Evolutionary conservation across 1,284 basidiomycete species (phyloP).

Genomic region (Tylopilus orsonianus): DNA sequence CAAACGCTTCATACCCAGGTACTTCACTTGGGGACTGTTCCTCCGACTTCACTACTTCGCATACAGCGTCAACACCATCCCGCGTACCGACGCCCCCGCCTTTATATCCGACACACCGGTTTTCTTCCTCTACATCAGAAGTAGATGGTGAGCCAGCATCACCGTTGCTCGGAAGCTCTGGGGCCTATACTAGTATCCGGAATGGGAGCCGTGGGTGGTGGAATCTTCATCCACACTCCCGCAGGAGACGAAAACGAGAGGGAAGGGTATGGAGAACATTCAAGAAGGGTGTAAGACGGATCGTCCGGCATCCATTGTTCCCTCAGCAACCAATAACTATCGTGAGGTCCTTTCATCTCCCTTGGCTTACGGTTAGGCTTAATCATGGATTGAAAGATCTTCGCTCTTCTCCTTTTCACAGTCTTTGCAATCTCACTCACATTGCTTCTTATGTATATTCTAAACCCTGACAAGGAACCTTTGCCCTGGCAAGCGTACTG

Average conservation of each 20-base stretch:
- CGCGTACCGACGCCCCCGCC: conserved; percentile 49
- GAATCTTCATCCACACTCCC: conserved; percentile 31
- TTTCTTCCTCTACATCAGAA: conserved; percentile 60
- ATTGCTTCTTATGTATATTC: conserved; percentile 83
- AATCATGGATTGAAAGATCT: conserved; percentile 52
- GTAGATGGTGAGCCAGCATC: conserved; percentile 62
- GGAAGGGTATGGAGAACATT: conserved; percentile 41
- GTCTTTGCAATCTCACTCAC: conserved; percentile 77
- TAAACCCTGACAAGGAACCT: conserved; percentile 95
- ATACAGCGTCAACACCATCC: conserved; percentile 45
- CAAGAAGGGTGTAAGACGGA: conserved; percentile 52
- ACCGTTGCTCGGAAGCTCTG: conserved; percentile 44
- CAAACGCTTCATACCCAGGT: conserved; percentile 28
- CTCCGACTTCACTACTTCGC: conserved; percentile 40
- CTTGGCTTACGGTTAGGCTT: conserved; percentile 16
- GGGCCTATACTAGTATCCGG: conserved; percentile 40
- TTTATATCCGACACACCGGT: conserved; percentile 44
- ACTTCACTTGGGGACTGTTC: conserved; percentile 21
- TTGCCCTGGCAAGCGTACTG: conserved; percentile 95
- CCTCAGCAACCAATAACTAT: conserved; percentile 81
- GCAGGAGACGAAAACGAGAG: conserved; percentile 40
- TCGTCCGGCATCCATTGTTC: conserved; percentile 75
- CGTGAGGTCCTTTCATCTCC: conserved; percentile 43
- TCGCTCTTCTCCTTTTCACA: conserved; percentile 69
- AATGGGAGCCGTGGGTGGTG: conserved; percentile 53